Evolutionary conservation across 2,329 filamentous ascomycete species (phyloP), one percentile per base, ranked within the genome.

Genomic region (Pseudocercospora fijiensis): DNA sequence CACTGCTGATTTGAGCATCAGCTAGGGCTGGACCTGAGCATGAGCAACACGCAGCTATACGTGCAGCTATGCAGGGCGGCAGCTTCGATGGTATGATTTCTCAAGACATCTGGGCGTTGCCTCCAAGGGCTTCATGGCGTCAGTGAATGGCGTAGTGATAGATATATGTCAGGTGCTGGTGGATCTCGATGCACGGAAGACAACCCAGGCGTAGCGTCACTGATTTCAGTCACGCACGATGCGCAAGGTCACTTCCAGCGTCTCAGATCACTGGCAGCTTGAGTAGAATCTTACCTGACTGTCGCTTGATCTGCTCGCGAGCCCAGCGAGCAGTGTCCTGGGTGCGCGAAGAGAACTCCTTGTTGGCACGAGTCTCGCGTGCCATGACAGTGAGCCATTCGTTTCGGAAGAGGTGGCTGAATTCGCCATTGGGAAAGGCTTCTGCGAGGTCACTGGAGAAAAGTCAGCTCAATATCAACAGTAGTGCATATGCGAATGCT

Each of bases 261-360:
- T 20, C 43, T 18, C n/a, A 43, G 27, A 56, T 28, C 37, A 33
- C 27, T 22, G 57, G 57, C 27, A 58, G 57, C 24, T 30, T 20
- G 24, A 58, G 41, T 49, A 37, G 27, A 49, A 28, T 61, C 74
- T 71, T 71, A 75, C 75, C 75, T 63, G 72, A 66, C 79, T 99
- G 95, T 73, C 92, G 90, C 85, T 97, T 98, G 77, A 98, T 93
- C 78, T 97, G 92, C 80, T 98, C 95, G 65, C 94, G 90, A 67
- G 95, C 93, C 95, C 95, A 99, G 73, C 94, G 90, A 75, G 95
- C 95, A 53, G 95, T 98, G 70, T 97, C 92, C 69, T 95, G 89
- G 3, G 95, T 99, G 67, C 93, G 90, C 27, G 85, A 75, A 71
- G 88, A 85, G 81, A 91, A 97, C 53, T 98, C 93, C 71, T 91